phyloP scores from a whole-genome alignment of 2,329 filamentous ascomycete species.

The Magnaporthales sp. region DNA sequence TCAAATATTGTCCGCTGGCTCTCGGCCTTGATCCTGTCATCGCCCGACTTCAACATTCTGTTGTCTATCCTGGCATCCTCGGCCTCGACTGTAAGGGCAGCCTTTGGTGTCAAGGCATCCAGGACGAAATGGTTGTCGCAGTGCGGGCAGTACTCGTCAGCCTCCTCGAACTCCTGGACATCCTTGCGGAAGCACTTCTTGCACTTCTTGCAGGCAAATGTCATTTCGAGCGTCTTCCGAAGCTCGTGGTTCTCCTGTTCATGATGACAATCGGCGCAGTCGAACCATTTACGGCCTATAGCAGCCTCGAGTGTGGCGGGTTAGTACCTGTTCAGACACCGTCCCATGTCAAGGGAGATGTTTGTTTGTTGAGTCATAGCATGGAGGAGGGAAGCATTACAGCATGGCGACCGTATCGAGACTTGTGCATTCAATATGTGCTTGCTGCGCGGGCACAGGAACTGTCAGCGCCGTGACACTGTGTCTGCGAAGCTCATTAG shows the following conservation, averaged over 20 bases:
- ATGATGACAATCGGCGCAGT: slow-evolving; percentile 89
- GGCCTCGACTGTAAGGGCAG: slow-evolving; percentile 78
- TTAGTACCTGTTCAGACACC: neutral
- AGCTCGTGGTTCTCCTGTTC: slow-evolving; percentile 75
- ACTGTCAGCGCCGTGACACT: slow-evolving; percentile 5
- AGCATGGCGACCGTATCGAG: slow-evolving; percentile 90
- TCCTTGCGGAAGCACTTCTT: slow-evolving; percentile 97
- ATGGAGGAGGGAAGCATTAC: slow-evolving; percentile 31
- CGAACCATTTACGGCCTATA: slow-evolving; percentile 91
- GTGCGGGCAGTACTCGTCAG: slow-evolving; percentile 97
- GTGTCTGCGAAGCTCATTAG: neutral
- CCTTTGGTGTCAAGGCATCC: slow-evolving; percentile 77
- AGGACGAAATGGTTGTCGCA: slow-evolving; percentile 98
- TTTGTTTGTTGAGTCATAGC: neutral
- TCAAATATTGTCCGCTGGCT: slow-evolving; percentile 63
- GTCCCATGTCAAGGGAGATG: no score
- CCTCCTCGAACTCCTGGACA: slow-evolving; percentile 83
- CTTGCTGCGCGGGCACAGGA: slow-evolving; percentile 54
- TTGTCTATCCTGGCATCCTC: slow-evolving; percentile 81
- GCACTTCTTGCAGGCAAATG: slow-evolving; percentile 97
- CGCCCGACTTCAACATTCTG: slow-evolving; percentile 70
- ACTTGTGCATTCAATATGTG: slow-evolving; percentile 98
- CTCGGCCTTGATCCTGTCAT: slow-evolving; percentile 63
- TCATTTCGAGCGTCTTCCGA: slow-evolving; percentile 75
- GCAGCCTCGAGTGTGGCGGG: neutral